A percentile compares a stretch with the other conserved stretches of the same genome.
phyloP scores from a whole-genome alignment of 2,329 filamentous ascomycete species.

The Furcasterigmium sp. region DNA sequence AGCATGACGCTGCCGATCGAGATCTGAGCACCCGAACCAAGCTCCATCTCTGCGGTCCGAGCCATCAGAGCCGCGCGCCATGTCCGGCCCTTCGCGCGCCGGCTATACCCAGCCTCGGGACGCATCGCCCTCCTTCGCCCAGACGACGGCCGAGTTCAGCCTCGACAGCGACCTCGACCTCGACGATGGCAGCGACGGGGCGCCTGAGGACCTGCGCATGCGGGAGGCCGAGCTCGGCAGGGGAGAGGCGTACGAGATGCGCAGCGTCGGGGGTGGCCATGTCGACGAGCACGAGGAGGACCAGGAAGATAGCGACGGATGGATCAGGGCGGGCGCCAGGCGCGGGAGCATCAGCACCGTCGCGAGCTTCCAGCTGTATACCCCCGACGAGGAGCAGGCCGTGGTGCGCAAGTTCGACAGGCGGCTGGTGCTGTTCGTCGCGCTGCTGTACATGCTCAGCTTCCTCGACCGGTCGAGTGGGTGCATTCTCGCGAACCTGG shows the following conservation, averaged over 20 bases:
- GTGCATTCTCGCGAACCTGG: constrained; percentile 16
- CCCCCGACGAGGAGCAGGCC: constrained; percentile 63
- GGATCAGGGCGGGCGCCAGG: constrained; percentile 11
- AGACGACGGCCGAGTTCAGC: constrained; percentile 29
- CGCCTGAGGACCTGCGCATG: constrained; percentile 19
- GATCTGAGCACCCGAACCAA: not conserved
- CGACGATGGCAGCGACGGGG: constrained; percentile 14
- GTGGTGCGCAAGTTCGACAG: constrained; percentile 74
- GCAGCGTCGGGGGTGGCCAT: constrained; percentile 1
- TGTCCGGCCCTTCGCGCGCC: constrained; percentile 4
- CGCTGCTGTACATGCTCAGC: constrained; percentile 75
- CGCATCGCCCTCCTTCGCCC: constrained; percentile 30
- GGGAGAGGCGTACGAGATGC: constrained; percentile 27
- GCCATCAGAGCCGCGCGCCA: not conserved
- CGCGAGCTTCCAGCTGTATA: constrained; percentile 37
- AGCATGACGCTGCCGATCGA: too few relatives aligned
- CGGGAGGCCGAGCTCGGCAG: constrained; percentile 18
- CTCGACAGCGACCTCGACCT: constrained; percentile 27
- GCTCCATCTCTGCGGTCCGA: not conserved
- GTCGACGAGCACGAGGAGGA: constrained; percentile 11
- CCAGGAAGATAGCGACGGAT: constrained; percentile 4
- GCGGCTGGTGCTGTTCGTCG: constrained; percentile 73
- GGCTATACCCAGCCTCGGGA: constrained; percentile 9
- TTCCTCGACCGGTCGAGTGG: constrained; percentile 83
- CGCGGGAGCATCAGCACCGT: constrained; percentile 24